phyloP scores from a whole-genome alignment of 352 stramenopile species.

The Phytophthora palmivora region DNA sequence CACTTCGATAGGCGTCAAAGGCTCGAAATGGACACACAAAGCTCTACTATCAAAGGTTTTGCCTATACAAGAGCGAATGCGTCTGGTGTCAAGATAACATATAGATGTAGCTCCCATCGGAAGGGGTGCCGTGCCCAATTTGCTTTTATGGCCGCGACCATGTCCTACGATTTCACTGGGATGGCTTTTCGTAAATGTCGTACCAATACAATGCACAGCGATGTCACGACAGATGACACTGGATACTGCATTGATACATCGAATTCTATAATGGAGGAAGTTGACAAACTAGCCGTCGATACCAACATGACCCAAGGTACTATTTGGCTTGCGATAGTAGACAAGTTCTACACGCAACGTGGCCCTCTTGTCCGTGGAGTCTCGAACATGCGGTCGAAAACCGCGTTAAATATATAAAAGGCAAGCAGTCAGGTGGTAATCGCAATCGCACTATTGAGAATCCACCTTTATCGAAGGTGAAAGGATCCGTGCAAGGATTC shows the following conservation, averaged over 20 bases:
- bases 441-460: not conserved
- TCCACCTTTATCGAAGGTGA: constrained; percentile 9
- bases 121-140: not conserved
- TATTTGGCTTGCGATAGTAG: not conserved
- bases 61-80: not conserved
- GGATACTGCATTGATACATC: not conserved
- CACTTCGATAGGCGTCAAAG: too few relatives aligned
- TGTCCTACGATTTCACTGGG: constrained; percentile 5
- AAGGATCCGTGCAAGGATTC: not conserved
- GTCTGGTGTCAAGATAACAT: not conserved
- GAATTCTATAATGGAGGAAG: not conserved
- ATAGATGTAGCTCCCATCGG: constrained; percentile 4
- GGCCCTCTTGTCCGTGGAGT: constrained; percentile 3
- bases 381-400: constrained; percentile 3
- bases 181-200: not conserved
- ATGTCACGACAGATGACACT: too few relatives aligned
- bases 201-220: not conserved
- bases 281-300: constrained; percentile 7
- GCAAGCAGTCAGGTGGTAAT: constrained; percentile 3
- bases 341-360: constrained; percentile 5
- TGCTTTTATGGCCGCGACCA: not conserved
- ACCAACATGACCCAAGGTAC: constrained; percentile 1
- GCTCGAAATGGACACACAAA: not conserved
- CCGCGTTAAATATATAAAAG: not conserved
- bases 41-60: constrained; percentile 11